phyloP scores from a whole-genome alignment of 257 asterid genomes.

The Solanum bulbocastanum region DNA sequence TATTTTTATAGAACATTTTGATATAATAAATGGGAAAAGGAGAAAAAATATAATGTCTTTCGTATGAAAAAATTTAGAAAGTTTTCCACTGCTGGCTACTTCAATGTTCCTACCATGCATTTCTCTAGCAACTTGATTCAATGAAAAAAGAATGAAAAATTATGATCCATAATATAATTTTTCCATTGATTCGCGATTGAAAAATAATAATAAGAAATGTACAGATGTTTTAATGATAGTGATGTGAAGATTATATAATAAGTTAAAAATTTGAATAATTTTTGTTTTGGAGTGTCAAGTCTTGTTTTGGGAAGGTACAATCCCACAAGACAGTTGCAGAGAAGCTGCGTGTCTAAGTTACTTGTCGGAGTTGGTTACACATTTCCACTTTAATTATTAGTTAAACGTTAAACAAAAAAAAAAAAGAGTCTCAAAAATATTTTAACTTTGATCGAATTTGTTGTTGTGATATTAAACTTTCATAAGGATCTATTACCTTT shows the following conservation, averaged over 20 bases:
- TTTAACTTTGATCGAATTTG: too few species aligned
- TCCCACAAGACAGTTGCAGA: neutral
- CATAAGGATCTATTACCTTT: too few species aligned
- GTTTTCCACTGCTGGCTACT: neutral
- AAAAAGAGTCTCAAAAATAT: too few species aligned
- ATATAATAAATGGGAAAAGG: neutral
- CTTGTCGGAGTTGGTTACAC: neutral
- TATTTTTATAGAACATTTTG: neutral
- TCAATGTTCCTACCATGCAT: neutral
- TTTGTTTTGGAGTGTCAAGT: neutral
- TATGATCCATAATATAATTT: neutral
- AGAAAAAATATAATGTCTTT: neutral
- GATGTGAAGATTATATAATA: neutral
- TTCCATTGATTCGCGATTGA: neutral
- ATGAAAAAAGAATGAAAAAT: neutral
- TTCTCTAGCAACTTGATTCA: neutral
- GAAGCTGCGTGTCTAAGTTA: neutral
- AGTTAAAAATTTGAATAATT: neutral
- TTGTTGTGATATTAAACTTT: too few species aligned
- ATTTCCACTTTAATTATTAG: neutral
- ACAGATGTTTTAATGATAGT: neutral
- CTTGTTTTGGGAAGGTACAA: constrained; percentile 8
- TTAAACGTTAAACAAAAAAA: neutral
- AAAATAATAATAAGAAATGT: neutral
- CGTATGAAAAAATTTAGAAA: neutral